These are phyloP conservation scores for Aspergillus taichungensis DNA, from an alignment of 495 filamentous ascomycete genomes.

Conservation along the genomic window DNA sequence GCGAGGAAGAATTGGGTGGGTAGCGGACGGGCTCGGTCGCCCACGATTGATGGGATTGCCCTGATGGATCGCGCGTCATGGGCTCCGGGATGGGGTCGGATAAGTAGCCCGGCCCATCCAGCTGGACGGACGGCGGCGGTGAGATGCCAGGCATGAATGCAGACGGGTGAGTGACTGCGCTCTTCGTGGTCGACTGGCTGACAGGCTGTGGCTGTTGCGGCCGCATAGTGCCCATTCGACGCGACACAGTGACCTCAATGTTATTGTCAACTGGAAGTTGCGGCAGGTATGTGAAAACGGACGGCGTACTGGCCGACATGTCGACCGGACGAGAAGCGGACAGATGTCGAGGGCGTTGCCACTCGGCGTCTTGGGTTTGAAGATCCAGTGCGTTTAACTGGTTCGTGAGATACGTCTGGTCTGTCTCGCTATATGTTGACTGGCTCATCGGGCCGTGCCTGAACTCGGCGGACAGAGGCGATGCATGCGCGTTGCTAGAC, in stretches of 20 bases:
- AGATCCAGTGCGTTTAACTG: slow-evolving; percentile 15
- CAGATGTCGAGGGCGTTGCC: slow-evolving; percentile 17
- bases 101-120: slow-evolving; percentile 10
- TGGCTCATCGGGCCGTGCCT: slow-evolving; percentile 16
- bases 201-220: not conserved
- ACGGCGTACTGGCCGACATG: slow-evolving; percentile 25
- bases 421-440: slow-evolving; percentile 34
- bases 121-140: slow-evolving; percentile 12
- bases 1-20: slow-evolving; percentile 19
- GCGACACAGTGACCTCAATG: slow-evolving; percentile 15
- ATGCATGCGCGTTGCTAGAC: slow-evolving; percentile 19
- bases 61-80: slow-evolving; percentile 27
- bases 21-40: slow-evolving; percentile 27
- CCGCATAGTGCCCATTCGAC: slow-evolving; percentile 3
- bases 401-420: slow-evolving; percentile 10
- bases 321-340: slow-evolving; percentile 16
- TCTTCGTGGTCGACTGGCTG: slow-evolving; percentile 1
- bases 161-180: slow-evolving; percentile 25
- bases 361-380: slow-evolving; percentile 14
- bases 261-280: slow-evolving; percentile 25
- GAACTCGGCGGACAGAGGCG: slow-evolving; percentile 29
- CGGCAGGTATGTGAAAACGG: slow-evolving; percentile 15
- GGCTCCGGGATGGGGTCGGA: slow-evolving; percentile 23
- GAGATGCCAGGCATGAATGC: slow-evolving; percentile 32
- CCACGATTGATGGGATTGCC: slow-evolving; percentile 32